phyloP scores from a whole-genome alignment of 495 filamentous ascomycete species.

The Hamigera avellanea region DNA sequence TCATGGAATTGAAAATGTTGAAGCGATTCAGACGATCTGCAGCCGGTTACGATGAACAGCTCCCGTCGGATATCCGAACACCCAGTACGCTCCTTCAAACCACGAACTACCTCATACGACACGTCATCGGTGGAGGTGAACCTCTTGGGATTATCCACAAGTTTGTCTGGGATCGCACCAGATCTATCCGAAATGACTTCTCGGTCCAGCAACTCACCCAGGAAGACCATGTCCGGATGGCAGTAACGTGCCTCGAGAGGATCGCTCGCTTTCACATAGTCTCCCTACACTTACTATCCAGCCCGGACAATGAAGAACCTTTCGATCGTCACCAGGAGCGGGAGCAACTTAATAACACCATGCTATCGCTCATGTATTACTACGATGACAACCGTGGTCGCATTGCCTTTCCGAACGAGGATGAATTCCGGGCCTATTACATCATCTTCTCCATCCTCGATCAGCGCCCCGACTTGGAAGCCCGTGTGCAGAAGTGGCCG shows the following conservation, averaged over 20 bases:
- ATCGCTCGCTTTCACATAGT: constrained; percentile 89
- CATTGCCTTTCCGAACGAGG: constrained; percentile 55
- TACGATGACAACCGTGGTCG: constrained; percentile 62
- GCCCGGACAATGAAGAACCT: constrained; percentile 49
- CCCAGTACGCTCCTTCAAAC: constrained; percentile 62
- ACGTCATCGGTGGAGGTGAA: constrained; percentile 54
- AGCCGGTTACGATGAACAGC: constrained; percentile 80
- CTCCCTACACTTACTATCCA: constrained; percentile 72
- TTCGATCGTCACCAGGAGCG: constrained; percentile 84
- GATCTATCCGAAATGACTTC: constrained; percentile 88
- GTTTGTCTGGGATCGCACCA: constrained; percentile 89
- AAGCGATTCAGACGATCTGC: constrained; percentile 87
- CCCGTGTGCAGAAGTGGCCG: constrained; percentile 64
- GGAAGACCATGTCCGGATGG: constrained; percentile 50
- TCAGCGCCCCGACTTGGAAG: constrained; percentile 55
- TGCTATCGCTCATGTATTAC: constrained; percentile 78
- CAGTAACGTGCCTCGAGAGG: constrained; percentile 73
- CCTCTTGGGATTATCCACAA: constrained; percentile 61
- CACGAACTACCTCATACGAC: constrained; percentile 70
- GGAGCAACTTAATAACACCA: constrained; percentile 80
- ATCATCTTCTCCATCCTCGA: constrained; percentile 75
- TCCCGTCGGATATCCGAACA: constrained; percentile 86
- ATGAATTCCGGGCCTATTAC: constrained; percentile 84
- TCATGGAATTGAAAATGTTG: constrained; percentile 52
- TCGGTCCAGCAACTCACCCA: constrained; percentile 73